phyloP scores from a whole-genome alignment of 2,329 filamentous ascomycete genomes.

The Diaporthe aspalathi region DNA sequence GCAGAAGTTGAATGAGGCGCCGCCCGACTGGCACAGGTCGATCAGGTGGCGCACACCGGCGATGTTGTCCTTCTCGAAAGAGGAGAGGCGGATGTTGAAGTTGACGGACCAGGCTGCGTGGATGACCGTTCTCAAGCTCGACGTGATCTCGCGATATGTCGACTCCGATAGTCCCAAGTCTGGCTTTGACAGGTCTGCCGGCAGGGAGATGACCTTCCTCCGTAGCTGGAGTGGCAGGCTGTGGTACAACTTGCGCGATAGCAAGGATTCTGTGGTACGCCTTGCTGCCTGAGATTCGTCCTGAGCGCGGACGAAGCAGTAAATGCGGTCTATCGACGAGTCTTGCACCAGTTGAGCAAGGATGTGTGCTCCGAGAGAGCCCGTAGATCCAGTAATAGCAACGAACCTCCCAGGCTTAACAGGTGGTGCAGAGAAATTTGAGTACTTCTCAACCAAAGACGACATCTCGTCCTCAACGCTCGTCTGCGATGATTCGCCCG shows the following conservation, averaged over 20 bases:
- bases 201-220: conserved; percentile 52
- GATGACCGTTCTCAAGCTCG: conserved; percentile 55
- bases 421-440: conserved; percentile 44
- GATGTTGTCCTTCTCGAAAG: conserved; percentile 62
- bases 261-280: conserved; percentile 39
- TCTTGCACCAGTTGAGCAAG: conserved; percentile 68
- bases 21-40: conserved; percentile 44
- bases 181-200: conserved; percentile 52
- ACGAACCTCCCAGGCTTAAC: conserved; percentile 35
- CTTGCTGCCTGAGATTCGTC: conserved; percentile 41
- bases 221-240: conserved; percentile 41
- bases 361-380: conserved; percentile 72
- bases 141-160: conserved; percentile 45
- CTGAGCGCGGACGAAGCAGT: conserved; percentile 62
- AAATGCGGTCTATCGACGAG: conserved; percentile 63
- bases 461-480: conserved; percentile 48
- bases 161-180: conserved; percentile 53
- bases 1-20: conserved; percentile 59
- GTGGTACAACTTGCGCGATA: conserved; percentile 28
- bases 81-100: conserved; percentile 64
- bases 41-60: conserved; percentile 58
- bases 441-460: conserved; percentile 58
- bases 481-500: conserved; percentile 47
- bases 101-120: conserved; percentile 68
- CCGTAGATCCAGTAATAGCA: conserved; percentile 73